Conservation (phyloP, 1,139 yeast species). For the Candida mesenterica region DNA sequence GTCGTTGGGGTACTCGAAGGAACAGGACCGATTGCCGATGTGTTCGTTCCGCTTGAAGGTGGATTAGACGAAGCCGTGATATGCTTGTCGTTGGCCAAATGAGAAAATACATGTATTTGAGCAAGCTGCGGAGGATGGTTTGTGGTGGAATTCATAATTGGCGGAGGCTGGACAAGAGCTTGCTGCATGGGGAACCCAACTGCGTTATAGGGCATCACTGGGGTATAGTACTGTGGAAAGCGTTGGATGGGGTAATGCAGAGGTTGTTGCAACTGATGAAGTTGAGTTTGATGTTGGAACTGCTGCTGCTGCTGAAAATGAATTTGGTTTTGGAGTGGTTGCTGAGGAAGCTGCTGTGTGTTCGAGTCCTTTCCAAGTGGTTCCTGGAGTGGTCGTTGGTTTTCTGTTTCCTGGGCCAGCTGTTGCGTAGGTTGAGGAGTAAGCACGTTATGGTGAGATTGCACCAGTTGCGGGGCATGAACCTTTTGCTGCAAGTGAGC, state of each 20-base stretch:
- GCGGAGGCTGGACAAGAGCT: neutral
- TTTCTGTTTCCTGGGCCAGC: conserved; percentile 3
- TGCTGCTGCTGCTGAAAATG: conserved; percentile 13
- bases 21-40: conserved; percentile 5
- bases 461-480: conserved; percentile 3
- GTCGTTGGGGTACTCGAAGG: conserved; percentile 1
- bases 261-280: conserved; percentile 2
- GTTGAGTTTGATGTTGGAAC: conserved; percentile 6
- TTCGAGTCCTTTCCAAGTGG: neutral
- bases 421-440: conserved; percentile 5
- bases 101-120: conserved; percentile 1
- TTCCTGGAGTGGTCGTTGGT: conserved; percentile 1
- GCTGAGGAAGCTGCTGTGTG: conserved; percentile 4
- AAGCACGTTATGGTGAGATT: too few species aligned
- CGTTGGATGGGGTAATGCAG: conserved; percentile 6
- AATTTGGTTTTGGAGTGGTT: conserved; percentile 9
- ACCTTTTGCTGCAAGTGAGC: neutral
- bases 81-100: neutral
- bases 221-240: conserved; percentile 6
- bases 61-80: conserved; percentile 1
- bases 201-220: conserved; percentile 1
- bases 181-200: conserved; percentile 1
- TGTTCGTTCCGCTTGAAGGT: conserved; percentile 4
- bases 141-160: neutral
- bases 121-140: conserved; percentile 2